A percentile compares a stretch with the other conserved stretches of the same genome.
Evolutionary conservation across 352 stramenopile genomes (phyloP).

Genomic region (Phytopythium cucurbitacearum): DNA sequence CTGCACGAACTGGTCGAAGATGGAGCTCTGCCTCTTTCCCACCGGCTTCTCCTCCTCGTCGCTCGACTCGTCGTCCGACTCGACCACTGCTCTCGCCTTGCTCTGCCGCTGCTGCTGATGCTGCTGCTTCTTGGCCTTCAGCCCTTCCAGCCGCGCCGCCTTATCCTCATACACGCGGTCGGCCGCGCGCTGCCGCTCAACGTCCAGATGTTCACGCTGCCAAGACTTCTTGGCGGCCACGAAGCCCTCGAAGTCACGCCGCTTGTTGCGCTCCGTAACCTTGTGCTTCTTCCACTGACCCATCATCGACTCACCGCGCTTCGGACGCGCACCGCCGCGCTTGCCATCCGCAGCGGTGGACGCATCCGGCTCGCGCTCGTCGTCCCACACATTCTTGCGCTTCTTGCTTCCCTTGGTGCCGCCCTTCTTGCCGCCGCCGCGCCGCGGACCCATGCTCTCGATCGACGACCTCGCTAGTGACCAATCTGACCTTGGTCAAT

Average conservation of each 20-base stretch:
- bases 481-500: neutral
- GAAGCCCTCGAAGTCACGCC: constrained; percentile 34
- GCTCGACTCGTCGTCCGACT: constrained; percentile 5
- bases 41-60: constrained; percentile 6
- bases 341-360: constrained; percentile 4
- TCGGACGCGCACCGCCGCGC: constrained; percentile 6
- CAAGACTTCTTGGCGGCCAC: constrained; percentile 44
- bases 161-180: constrained; percentile 39
- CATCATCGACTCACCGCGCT: constrained; percentile 55
- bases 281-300: constrained; percentile 73
- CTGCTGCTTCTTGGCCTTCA: constrained; percentile 10
- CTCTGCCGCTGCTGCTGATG: neutral
- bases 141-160: constrained; percentile 1
- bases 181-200: constrained; percentile 23
- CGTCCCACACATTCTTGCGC: constrained; percentile 54
- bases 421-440: constrained; percentile 14
- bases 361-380: constrained; percentile 17
- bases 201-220: constrained; percentile 36
- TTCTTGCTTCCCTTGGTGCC: constrained; percentile 9
- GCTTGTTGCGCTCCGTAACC: constrained; percentile 33
- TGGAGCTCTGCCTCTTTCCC: constrained; percentile 12
- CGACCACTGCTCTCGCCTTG: constrained; percentile 1
- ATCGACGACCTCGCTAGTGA: constrained; percentile 9
- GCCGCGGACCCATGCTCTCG: constrained; percentile 28
- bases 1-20: constrained; percentile 78